phyloP scores from a whole-genome alignment of 2,329 filamentous ascomycete species.

The Drechmeria coniospora region DNA sequence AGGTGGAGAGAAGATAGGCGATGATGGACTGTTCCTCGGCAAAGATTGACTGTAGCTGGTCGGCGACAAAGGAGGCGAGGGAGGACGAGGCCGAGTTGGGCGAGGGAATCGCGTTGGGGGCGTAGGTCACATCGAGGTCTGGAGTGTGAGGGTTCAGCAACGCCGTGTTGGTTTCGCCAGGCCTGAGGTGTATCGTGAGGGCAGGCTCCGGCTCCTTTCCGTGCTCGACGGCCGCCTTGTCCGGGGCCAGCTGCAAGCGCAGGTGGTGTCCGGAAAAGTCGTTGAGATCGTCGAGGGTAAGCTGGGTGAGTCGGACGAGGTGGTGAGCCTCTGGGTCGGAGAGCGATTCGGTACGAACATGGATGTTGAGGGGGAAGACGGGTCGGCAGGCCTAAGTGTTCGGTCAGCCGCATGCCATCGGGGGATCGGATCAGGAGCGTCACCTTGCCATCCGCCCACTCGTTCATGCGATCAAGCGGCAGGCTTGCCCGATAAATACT shows the following conservation, averaged over 20 bases:
- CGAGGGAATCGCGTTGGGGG: conserved; percentile 50
- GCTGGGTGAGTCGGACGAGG: conserved; percentile 67
- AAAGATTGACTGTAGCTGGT: conserved; percentile 63
- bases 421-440: too few species aligned
- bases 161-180: conserved; percentile 44
- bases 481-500: conserved; percentile 77
- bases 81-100: conserved; percentile 54
- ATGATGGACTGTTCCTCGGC: conserved; percentile 80
- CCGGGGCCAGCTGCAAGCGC: conserved; percentile 26
- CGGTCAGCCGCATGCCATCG: too few species aligned
- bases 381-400: conserved; percentile 65
- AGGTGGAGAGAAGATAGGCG: conserved; percentile 52
- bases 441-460: conserved; percentile 2
- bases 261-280: conserved; percentile 77
- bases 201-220: conserved; percentile 37
- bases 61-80: conserved; percentile 63
- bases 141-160: conserved; percentile 54
- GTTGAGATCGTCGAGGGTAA: conserved; percentile 72
- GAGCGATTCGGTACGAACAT: conserved; percentile 54
- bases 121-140: conserved; percentile 63
- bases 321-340: conserved; percentile 52
- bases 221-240: conserved; percentile 2
- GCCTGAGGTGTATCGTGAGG: conserved; percentile 55
- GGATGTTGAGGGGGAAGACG: conserved; percentile 74
- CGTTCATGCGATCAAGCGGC: conserved; percentile 63